Conservation (phyloP, 768 basidiomycete genomes). For the Boletus insuetus region DNA sequence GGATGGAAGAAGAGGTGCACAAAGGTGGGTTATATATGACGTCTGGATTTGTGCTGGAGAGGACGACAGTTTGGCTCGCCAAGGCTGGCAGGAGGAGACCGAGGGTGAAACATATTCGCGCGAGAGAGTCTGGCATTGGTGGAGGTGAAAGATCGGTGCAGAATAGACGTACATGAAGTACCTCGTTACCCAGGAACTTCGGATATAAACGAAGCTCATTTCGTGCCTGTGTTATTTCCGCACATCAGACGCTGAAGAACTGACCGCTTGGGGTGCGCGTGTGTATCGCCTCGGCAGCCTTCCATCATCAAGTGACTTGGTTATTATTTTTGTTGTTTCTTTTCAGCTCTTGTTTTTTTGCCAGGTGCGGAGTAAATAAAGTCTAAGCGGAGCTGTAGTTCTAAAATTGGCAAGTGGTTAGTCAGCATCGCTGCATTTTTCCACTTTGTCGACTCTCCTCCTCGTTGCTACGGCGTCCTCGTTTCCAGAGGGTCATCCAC, state of each 20-base stretch:
- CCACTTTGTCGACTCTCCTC: not conserved
- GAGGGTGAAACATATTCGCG: conserved; percentile 13
- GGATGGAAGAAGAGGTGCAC: conserved; percentile 12
- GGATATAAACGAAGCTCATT: not conserved
- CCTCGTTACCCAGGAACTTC: conserved; percentile 6
- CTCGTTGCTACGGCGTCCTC: not conserved
- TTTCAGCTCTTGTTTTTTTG: too few species aligned
- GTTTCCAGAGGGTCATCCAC: conserved; percentile 5
- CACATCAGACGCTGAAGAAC: not conserved
- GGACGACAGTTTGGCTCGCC: conserved; percentile 23
- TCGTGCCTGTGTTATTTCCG: conserved; percentile 13
- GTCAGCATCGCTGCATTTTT: too few species aligned
- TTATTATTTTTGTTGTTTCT: too few species aligned
- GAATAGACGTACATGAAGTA: not conserved
- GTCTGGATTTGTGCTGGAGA: conserved; percentile 21
- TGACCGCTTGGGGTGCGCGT: not conserved
- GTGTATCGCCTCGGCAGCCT: not conserved
- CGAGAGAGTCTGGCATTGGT: conserved; percentile 25
- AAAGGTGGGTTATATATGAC: conserved; percentile 29
- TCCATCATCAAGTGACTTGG: too few species aligned
- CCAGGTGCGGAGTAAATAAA: too few species aligned
- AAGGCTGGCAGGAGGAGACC: not conserved
- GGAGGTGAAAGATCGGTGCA: conserved; percentile 2
- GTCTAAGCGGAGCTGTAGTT: too few species aligned
- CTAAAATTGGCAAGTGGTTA: too few species aligned